Evolutionary conservation across 495 filamentous ascomycete species (phyloP), one percentile per base, ranked within the genome.

Genomic region (Hyaloscypha finlandica): DNA sequence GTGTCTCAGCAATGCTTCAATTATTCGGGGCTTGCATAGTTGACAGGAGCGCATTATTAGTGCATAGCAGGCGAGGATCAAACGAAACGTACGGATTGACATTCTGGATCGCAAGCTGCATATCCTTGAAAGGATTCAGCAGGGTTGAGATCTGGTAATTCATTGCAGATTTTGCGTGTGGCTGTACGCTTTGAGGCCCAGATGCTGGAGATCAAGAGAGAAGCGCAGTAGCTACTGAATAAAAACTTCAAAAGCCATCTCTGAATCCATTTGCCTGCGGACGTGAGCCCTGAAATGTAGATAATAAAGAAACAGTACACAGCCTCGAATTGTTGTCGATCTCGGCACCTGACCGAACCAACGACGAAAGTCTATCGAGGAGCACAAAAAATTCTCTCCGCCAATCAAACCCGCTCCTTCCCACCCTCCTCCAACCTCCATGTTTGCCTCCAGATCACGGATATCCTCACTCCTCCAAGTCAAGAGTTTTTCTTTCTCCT

Each of bases 121-220:
- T n/a, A 30, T 66, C 57, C 45, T 59, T 62, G 37, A 39, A 51
- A 45, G 58, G 31, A 57, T 19, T 54, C 48, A 53, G 30, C 56
- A 51, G 16, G 30, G 59, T 59, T 37, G 35, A 19, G 61, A 61
- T 56, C 51, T n/a, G 63, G 61, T 57, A 62, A 19, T 56, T 58
- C 53, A 59, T 56, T 66, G 63, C 67, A 65, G 19, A 65, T 61
- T 55, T 58, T 69, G 62, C 62, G 53, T 33, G 55, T 69, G 52
- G 63, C 62, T 66, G 32, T 65, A 54, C 48, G 37, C 31, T 60
- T 53, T 35, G 22, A 22, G 56, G 30, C 8, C 32, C 20, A 62
- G 61, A 55, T 39, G 48, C 1, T 31, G 20, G 53, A 25, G 25
- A 25, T 25, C 19, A 4, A 56, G 60, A 62, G 25, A 57, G 29